Evolutionary conservation across 192 early-diverging fungal species (phyloP).

Genomic region (Cladochytrium replicatum): DNA sequence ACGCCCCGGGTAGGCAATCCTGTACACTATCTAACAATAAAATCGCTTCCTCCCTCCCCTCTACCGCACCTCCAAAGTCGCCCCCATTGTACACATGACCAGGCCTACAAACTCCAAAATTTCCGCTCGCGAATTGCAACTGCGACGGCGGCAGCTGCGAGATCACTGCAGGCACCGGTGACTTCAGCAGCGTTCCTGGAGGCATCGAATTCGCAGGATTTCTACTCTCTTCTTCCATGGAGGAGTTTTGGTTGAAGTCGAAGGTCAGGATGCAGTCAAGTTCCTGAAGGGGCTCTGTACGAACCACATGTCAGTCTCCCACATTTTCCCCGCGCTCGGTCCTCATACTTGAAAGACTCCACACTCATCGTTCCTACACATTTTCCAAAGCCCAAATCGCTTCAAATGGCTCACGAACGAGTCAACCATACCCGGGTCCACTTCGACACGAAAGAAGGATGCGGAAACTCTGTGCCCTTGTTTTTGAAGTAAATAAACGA

Average conservation of each 20-base stretch:
- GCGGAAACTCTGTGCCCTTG: slow-evolving; percentile 76
- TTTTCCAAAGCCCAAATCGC: slow-evolving; percentile 69
- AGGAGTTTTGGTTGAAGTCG: slow-evolving; percentile 13
- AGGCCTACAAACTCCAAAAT: too few relatives aligned
- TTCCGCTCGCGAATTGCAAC: too few relatives aligned
- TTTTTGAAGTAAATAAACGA: slow-evolving; percentile 67
- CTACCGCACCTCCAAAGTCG: slow-evolving; percentile 69
- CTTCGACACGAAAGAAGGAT: slow-evolving; percentile 83
- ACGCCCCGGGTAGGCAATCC: slow-evolving; percentile 47
- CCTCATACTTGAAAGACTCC: slow-evolving; percentile 59
- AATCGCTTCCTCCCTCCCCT: slow-evolving; percentile 64
- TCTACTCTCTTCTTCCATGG: neutral
- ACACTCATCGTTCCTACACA: slow-evolving; percentile 63
- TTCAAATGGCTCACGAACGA: neutral
- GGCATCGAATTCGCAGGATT: neutral
- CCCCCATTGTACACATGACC: too few relatives aligned
- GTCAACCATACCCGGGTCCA: neutral
- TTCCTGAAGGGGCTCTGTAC: slow-evolving; percentile 89
- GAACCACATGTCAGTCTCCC: slow-evolving; percentile 61
- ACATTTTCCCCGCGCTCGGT: slow-evolving; percentile 26
- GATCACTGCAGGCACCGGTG: too few relatives aligned
- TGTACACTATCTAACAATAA: slow-evolving; percentile 59
- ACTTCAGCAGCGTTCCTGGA: too few relatives aligned
- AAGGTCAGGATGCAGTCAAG: slow-evolving; percentile 63
- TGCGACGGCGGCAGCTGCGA: too few relatives aligned